Conservation (phyloP, 2,329 filamentous ascomycete species). For the Tolypocladium guangdongense region DNA sequence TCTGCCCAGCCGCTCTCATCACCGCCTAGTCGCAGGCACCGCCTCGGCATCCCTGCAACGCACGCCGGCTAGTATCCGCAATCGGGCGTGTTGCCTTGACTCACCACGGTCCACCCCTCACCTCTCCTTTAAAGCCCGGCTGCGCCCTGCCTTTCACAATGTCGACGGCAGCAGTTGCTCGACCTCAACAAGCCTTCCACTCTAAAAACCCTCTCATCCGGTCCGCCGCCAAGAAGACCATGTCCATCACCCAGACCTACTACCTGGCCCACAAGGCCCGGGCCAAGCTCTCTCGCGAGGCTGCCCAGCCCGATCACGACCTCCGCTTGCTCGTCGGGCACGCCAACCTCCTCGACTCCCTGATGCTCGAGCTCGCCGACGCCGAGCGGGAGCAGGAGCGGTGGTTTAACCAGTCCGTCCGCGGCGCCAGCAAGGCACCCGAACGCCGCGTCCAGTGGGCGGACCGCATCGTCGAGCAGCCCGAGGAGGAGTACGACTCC, state of each 20-base stretch:
- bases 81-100: slow-evolving; percentile 13
- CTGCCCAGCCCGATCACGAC: slow-evolving; percentile 83
- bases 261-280: slow-evolving; percentile 94
- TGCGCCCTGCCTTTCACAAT: slow-evolving; percentile 13
- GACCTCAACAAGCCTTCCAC: slow-evolving; percentile 9
- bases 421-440: slow-evolving; percentile 52
- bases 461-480: slow-evolving; percentile 63
- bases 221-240: slow-evolving; percentile 57
- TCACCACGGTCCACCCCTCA: slow-evolving; percentile 7
- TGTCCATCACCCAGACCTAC: slow-evolving; percentile 98
- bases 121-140: slow-evolving; percentile 1
- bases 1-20: slow-evolving; percentile 16
- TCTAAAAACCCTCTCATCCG: slow-evolving; percentile 15
- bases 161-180: slow-evolving; percentile 16
- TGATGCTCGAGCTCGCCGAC: slow-evolving; percentile 87
- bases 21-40: slow-evolving; percentile 7
- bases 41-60: slow-evolving; percentile 14
- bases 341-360: slow-evolving; percentile 90
- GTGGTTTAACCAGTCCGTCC: slow-evolving; percentile 96
- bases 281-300: slow-evolving; percentile 89
- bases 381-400: slow-evolving; percentile 92
- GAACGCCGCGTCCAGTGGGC: slow-evolving; percentile 81
- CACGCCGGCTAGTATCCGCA: slow-evolving; percentile 9
- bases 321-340: slow-evolving; percentile 92
- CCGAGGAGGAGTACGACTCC: slow-evolving; percentile 55